These are phyloP conservation scores for Fraxinus quadrangulata DNA, from an alignment of 257 asterid genomes.

Conservation along the genomic window DNA sequence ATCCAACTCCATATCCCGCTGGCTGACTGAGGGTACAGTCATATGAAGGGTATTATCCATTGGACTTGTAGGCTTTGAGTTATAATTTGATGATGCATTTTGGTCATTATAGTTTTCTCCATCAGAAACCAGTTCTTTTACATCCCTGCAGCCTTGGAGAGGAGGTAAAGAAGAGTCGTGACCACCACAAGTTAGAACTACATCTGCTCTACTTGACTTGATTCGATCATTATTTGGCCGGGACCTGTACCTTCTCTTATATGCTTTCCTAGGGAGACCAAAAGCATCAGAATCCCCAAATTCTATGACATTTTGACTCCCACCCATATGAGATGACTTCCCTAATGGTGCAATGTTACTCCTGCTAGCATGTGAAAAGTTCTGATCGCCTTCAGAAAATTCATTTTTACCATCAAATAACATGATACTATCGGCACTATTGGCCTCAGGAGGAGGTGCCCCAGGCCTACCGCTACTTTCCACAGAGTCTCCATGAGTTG, in stretches of 20 bases:
- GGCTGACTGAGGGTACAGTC: conserved; percentile 38
- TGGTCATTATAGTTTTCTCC: conserved; percentile 45
- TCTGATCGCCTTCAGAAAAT: conserved; percentile 61
- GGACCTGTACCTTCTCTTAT: conserved; percentile 76
- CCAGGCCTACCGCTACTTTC: conserved; percentile 92
- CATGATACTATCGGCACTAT: conserved; percentile 77
- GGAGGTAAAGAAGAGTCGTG: conserved; percentile 59
- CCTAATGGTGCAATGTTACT: conserved; percentile 52
- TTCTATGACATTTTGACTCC: conserved; percentile 49
- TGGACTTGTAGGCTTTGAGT: conserved; percentile 43
- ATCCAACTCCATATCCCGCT: conserved; percentile 47
- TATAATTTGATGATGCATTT: conserved; percentile 35
- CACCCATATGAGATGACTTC: conserved; percentile 47
- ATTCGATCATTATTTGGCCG: conserved; percentile 71
- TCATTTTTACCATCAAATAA: conserved; percentile 72
- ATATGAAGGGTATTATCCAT: conserved; percentile 34
- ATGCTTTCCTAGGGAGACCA: conserved; percentile 69
- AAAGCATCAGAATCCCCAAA: conserved; percentile 64
- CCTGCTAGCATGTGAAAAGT: conserved; percentile 49
- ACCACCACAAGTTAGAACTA: conserved; percentile 49
- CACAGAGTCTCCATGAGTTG: conserved; percentile 93
- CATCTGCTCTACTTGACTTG: conserved; percentile 63
- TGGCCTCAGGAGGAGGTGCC: conserved; percentile 62
- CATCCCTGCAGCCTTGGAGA: conserved; percentile 44
- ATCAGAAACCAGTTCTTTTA: conserved; percentile 47